Percentiles rank a stretch among this genome's conserved stretches.
Conservation (phyloP, 2,329 filamentous ascomycete species). For the Stachybotrys chartarum region DNA sequence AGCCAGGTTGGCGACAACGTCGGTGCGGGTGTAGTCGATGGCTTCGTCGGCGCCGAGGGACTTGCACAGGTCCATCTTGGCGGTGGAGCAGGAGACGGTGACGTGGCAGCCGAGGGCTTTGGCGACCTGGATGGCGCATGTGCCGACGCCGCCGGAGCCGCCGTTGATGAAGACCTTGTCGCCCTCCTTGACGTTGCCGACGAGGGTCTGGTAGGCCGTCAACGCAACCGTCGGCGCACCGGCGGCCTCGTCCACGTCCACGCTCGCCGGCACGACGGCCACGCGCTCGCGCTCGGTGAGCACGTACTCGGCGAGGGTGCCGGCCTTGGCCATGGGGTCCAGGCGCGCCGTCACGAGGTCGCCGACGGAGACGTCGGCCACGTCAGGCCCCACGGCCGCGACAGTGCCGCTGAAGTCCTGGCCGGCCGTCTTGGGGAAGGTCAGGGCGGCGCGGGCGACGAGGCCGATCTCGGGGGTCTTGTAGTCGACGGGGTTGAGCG, state of each 20-base stretch:
- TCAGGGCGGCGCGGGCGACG: slow-evolving; percentile 20
- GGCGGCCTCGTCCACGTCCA: slow-evolving; percentile 34
- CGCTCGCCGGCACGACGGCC: slow-evolving; percentile 28
- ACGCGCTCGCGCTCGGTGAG: slow-evolving; percentile 23
- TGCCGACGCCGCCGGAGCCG: slow-evolving; percentile 56
- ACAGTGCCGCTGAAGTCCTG: slow-evolving; percentile 47
- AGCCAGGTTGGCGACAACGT: slow-evolving; percentile 40
- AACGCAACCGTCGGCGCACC: slow-evolving; percentile 35
- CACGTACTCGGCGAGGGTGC: slow-evolving; percentile 36
- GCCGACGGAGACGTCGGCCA: slow-evolving; percentile 25
- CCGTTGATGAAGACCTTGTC: slow-evolving; percentile 59
- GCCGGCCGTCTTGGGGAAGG: slow-evolving; percentile 35
- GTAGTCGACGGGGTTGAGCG: slow-evolving; percentile 43
- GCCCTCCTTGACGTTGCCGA: slow-evolving; percentile 40
- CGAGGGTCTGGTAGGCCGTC: slow-evolving; percentile 41
- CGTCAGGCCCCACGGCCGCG: slow-evolving; percentile 20
- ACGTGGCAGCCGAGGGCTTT: slow-evolving; percentile 56
- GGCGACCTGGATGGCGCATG: slow-evolving; percentile 56
- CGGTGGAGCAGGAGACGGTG: slow-evolving; percentile 51
- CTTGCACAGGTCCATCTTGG: slow-evolving; percentile 50
- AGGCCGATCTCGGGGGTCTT: slow-evolving; percentile 36
- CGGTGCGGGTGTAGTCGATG: slow-evolving; percentile 49
- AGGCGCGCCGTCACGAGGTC: slow-evolving; percentile 36
- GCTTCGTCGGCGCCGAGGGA: slow-evolving; percentile 57
- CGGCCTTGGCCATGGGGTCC: slow-evolving; percentile 17